Conservation (phyloP, 73 alveolate genomes). For the Tetrahymena borealis region DNA sequence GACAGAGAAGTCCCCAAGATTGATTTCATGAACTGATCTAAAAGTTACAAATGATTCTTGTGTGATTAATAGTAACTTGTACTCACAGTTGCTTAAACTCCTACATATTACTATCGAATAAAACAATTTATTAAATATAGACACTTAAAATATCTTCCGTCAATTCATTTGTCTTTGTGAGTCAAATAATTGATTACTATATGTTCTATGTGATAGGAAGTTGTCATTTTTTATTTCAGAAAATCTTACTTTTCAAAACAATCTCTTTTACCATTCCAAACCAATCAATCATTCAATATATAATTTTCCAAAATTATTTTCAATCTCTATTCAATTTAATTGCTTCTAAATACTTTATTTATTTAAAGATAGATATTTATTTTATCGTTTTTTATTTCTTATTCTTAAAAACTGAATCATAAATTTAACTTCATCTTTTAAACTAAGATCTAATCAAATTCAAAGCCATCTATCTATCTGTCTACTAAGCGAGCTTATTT, state of each 20-base stretch:
- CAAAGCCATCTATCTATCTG: too few relatives aligned
- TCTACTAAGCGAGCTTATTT: too few relatives aligned
- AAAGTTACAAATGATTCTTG: not conserved
- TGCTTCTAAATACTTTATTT: too few relatives aligned
- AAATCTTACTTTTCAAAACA: not conserved
- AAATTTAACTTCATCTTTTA: too few relatives aligned
- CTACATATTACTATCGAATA: not conserved
- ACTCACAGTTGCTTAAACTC: not conserved
- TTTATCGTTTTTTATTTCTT: too few relatives aligned
- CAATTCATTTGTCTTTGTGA: not conserved
- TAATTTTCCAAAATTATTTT: too few relatives aligned
- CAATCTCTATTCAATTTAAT: too few relatives aligned
- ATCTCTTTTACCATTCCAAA: too few relatives aligned
- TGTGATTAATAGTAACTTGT: not conserved
- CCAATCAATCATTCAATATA: too few relatives aligned
- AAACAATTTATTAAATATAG: not conserved
- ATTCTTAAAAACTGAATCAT: too few relatives aligned
- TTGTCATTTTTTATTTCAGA: not conserved
- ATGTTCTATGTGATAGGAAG: conserved; percentile 1
- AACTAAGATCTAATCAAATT: too few relatives aligned
- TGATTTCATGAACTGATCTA: not conserved
- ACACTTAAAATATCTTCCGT: not conserved
- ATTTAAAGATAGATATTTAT: too few relatives aligned
- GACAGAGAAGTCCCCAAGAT: not conserved
- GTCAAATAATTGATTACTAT: not conserved